Base-by-base conservation (phyloP, 768 basidiomycete genomes). In the Leccinum barrowsii region DNA sequence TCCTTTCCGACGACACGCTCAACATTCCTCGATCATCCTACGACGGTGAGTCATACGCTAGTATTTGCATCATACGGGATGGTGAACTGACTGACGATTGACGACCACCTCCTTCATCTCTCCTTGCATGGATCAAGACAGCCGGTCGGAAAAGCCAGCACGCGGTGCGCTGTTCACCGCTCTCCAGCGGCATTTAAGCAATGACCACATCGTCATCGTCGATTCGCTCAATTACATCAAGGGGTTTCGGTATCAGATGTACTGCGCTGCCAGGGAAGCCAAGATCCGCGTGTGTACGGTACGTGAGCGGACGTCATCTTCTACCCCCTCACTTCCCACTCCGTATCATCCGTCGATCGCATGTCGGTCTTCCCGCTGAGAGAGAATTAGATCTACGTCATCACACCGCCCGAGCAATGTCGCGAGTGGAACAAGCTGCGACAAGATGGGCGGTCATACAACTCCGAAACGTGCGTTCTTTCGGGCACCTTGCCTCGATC, bases 211-310 rank as follows among this genome's bases (percentile, higher is more conserved):
- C 65, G 80, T 97, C 58, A 90, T 99, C 63, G 81, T 94, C 60
- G 97, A 99, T 68, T 85, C 87, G 13, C 81, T 90, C 64, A 98
- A 98, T 69, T 98, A 99, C 74, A 98, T 98, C 80, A 98, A 99
- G 71, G 96, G 96, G 11, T 97, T 94, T 70, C 86, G 97, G 30
- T 99, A 99, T 73, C 97, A 99, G 72, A 86, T 99, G 77, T 97
- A 98, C 70, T 98, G 96, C 68, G 92, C 92, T 1, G 95, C 94
- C 5, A 78, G 94, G 53, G 97, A 99, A 69, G 81, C 86, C 63
- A 89, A 88, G 64, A 78, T 93, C 26, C 79, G 95, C 34, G 85
- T 89, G 5, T 93, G 90, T 72, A 98, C 97, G 49, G 95, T 97
- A 64, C 65, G 84, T 77, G 65, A 15, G 6, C 7, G 22, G 54